phyloP scores from a whole-genome alignment of 2,329 filamentous ascomycete species.

The Bipolaris oryzae region DNA sequence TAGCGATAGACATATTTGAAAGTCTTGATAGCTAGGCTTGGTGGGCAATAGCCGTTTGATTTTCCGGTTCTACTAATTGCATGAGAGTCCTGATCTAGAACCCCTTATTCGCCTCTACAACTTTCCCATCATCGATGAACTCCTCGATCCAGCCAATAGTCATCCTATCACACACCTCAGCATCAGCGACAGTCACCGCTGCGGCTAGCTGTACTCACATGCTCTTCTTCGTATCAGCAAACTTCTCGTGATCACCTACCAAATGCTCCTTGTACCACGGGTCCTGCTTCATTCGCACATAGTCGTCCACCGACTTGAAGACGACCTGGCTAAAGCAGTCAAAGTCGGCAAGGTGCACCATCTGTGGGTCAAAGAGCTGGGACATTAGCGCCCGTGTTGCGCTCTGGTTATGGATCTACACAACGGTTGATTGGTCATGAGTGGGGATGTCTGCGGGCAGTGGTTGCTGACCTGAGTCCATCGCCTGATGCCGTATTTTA shows the following conservation, averaged over 20 bases:
- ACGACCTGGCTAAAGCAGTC: conserved; percentile 59
- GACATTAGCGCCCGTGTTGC: conserved; percentile 46
- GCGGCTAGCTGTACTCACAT: too few species aligned
- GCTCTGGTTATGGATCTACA: conserved; percentile 49
- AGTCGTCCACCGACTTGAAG: conserved; percentile 55
- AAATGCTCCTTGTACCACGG: conserved; percentile 57
- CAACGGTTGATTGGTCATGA: too few species aligned
- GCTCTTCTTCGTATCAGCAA: conserved; percentile 52
- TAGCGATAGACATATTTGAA: too few species aligned
- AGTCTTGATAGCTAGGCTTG: too few species aligned
- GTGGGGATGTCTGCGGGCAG: background rate
- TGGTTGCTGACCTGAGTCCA: conserved; percentile 48
- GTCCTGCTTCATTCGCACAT: conserved; percentile 57
- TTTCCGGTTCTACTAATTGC: too few species aligned
- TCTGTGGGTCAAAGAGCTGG: conserved; percentile 54
- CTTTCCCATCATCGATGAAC: too few species aligned
- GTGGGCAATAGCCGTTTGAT: too few species aligned
- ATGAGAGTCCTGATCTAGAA: too few species aligned
- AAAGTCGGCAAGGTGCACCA: conserved; percentile 57
- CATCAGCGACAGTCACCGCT: too few species aligned
- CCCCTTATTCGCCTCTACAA: too few species aligned
- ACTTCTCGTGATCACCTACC: conserved; percentile 55
- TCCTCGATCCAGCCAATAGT: too few species aligned
- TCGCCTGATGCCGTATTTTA: conserved; percentile 56
- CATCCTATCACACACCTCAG: too few species aligned